Evolutionary conservation across 1,139 yeast genomes (phyloP), one percentile per base, ranked within the genome.

Genomic region (Pneumocystis jirovecii): DNA sequence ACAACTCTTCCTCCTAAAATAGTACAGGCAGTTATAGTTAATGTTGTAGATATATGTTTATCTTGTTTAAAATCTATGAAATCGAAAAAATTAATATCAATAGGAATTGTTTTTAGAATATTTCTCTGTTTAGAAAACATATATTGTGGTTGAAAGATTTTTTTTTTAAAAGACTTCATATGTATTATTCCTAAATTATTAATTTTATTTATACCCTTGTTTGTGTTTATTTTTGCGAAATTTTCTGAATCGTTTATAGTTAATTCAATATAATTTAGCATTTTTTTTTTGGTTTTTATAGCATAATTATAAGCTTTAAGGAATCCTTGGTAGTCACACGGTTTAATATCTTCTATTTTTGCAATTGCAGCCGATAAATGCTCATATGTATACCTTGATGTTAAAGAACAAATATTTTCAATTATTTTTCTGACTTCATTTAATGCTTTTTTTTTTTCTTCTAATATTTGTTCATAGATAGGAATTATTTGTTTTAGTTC

Each of bases 251-350:
- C 74, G 17, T 74, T 75, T 7, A 91, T 89, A n/a, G 87, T 79
- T 3, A 84, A 80, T 64, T 85, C 77, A 19, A 93, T 82, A 62
- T 81, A 81, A 64, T 82, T 81, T 60, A 87, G 82, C 77, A 93
- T 85, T 45, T 81, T 83, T 61, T 79, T 80, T 71, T 90, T 90
- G 0, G 95, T 86, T 40, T 79, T 80, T 65, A 78, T 77, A 3
- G 96, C 90, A 74, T 86, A 93, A 62, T 83, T 85, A 70, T 85
- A 84, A 7, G 87, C 79, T 68, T 80, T 80, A n/a, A 83, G 81
- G 25, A 89, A 71, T 0, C 96, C 95, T 6, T 76, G 77, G 71
- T 85, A 88, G 29, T 78, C 76, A 2, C 86, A 81, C 40, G 83
- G 78, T 17, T 84, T 85, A 17, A 76, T 72, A 29, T 82, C 82